phyloP scores from a whole-genome alignment of 257 asterid species.

The Henckelia pumila region DNA sequence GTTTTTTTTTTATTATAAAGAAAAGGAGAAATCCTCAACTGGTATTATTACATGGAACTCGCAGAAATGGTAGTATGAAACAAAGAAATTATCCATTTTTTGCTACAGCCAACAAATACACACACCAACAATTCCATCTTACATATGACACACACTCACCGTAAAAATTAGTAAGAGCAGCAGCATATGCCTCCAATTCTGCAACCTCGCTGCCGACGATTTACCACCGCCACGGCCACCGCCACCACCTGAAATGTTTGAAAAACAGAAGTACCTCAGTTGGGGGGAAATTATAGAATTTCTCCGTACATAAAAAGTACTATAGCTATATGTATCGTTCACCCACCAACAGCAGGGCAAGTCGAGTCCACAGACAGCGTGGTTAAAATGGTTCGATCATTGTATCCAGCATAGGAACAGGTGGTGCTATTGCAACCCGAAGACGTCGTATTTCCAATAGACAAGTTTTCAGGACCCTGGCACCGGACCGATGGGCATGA shows the following conservation, averaged over 20 bases:
- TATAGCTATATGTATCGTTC: background rate
- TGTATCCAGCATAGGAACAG: constrained; percentile 69
- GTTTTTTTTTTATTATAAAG: too few species aligned
- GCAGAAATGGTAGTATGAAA: too few species aligned
- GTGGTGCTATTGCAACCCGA: constrained; percentile 48
- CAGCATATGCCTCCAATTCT: constrained; percentile 30
- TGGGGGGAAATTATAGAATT: too few species aligned
- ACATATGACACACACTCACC: too few species aligned
- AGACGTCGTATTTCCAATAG: constrained; percentile 49
- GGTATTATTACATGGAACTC: too few species aligned
- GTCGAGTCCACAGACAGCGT: constrained; percentile 36
- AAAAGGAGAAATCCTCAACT: too few species aligned
- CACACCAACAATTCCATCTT: too few species aligned
- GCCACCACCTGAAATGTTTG: background rate
- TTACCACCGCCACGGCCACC: constrained; percentile 15
- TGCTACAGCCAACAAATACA: too few species aligned
- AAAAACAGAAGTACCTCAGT: background rate
- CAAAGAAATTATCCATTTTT: too few species aligned
- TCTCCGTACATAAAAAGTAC: too few species aligned
- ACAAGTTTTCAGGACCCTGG: constrained; percentile 33
- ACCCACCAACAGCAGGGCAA: constrained; percentile 58
- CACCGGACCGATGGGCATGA: constrained; percentile 58
- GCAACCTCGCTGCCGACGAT: constrained; percentile 32
- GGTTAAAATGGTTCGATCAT: constrained; percentile 40
- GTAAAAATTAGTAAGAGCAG: constrained; percentile 13